Evolutionary conservation across 345 rosid genomes (phyloP).

Genomic region (Zanthoxylum bungeanum): DNA sequence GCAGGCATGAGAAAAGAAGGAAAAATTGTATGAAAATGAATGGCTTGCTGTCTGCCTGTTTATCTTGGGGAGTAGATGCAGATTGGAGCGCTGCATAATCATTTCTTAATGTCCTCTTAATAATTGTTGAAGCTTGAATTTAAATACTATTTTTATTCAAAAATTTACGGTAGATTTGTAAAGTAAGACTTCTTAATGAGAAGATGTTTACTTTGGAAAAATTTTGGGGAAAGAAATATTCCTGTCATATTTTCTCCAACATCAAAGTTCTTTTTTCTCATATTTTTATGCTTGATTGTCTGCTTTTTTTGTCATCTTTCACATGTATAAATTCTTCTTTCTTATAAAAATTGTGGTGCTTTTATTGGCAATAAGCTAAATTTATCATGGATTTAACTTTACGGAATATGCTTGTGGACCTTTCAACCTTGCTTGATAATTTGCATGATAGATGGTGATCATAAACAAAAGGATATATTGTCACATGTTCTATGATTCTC

Average conservation of each 20-base stretch:
- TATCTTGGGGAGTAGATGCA: not conserved
- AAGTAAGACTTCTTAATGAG: not conserved
- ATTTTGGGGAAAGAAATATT: not conserved
- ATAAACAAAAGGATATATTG: not conserved
- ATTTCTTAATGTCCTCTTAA: not conserved
- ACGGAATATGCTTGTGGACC: not conserved
- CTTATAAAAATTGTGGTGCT: not conserved
- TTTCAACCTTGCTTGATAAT: slow-evolving; percentile 4
- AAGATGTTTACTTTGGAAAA: not conserved
- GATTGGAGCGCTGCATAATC: not conserved
- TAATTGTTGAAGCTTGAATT: slow-evolving; percentile 1
- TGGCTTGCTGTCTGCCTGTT: not conserved
- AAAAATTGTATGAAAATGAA: not conserved
- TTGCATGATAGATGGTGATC: no score
- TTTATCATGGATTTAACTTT: not conserved
- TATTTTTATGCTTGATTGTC: not conserved
- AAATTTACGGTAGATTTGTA: not conserved
- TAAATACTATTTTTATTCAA: not conserved
- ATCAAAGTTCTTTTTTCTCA: not conserved
- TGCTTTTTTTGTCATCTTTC: not conserved
- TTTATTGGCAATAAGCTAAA: not conserved
- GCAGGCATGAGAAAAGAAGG: not conserved
- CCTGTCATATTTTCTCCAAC: not conserved
- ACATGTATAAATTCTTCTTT: not conserved
- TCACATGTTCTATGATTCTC: not conserved